Conservation (phyloP, 768 basidiomycete genomes). For the Cystofilobasidium bisporidii region DNA sequence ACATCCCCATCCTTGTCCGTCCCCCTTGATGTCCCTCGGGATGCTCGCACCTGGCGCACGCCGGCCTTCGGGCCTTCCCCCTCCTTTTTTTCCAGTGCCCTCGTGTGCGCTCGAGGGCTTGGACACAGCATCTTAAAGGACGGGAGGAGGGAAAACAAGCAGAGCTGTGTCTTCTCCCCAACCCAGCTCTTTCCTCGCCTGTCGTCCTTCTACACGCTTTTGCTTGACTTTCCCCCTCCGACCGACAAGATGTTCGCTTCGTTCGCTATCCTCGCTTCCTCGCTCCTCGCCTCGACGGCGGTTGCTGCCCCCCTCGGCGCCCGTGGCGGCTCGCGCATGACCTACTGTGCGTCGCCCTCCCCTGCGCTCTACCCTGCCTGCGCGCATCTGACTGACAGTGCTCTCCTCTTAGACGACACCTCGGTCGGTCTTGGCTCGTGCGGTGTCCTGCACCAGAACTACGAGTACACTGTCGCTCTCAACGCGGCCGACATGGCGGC, state of each 20-base stretch:
- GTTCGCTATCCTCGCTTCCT: slow-evolving; percentile 1
- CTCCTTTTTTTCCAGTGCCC: too few species aligned
- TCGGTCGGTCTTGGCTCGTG: slow-evolving; percentile 24
- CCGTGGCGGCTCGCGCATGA: slow-evolving; percentile 3
- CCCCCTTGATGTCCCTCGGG: too few species aligned
- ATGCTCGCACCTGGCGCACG: too few species aligned
- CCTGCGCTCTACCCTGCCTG: too few species aligned
- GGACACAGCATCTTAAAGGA: too few species aligned
- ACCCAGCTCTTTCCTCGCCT: not conserved
- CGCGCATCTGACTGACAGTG: too few species aligned
- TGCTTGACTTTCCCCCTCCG: not conserved
- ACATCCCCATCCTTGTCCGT: too few species aligned
- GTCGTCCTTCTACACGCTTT: not conserved
- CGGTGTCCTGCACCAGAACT: slow-evolving; percentile 20
- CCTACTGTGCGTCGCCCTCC: slow-evolving; percentile 16
- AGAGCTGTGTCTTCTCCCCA: not conserved
- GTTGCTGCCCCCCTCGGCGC: slow-evolving; percentile 7
- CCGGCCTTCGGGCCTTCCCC: too few species aligned
- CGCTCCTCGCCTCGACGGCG: slow-evolving; percentile 11
- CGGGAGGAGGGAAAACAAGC: too few species aligned
- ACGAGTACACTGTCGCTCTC: slow-evolving; percentile 27
- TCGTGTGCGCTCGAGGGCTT: too few species aligned
- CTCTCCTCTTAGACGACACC: not conserved
- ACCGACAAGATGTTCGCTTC: slow-evolving; percentile 18
- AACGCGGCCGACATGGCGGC: slow-evolving; percentile 11